Evolutionary conservation across 2,329 filamentous ascomycete genomes (phyloP), one percentile per base, ranked within the genome.

Genomic region (Ophiocordyceps camponoti-saundersi): DNA sequence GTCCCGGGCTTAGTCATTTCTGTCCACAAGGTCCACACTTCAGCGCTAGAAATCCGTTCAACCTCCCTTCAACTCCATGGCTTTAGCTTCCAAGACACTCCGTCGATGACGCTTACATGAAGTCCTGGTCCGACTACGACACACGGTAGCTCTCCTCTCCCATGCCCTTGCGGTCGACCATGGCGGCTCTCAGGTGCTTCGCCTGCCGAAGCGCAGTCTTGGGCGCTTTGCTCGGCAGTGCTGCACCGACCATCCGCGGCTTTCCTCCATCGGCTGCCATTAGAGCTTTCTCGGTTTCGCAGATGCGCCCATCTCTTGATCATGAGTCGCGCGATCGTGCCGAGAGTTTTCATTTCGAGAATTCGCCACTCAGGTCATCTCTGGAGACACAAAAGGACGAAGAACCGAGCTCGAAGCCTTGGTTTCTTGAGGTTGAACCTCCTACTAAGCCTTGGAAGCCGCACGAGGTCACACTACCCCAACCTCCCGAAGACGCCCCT

Each of bases 341-440:
- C 7, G 16, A 40, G 10, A 34, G 16, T 15, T 13, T 34, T 10
- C 32, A 1, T 5, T 12, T 16, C 3, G 32, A 16, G 10, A 34
- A 34, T 16, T 34, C 8, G 3, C 13, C 16, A 13, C 12, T 3
- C 3, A 34, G 16, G 13, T 3, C 32, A 10, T 13, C 32, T n/a
- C 32, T 2, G 2, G 3, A 4, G 32, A n/a, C 32, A 15, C 32
- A 34, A 12, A 7, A 34, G 32, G 16, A 34, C 10, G 16, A 16
- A 16, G 3, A 34, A 34, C 12, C 32, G 32, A 34, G 32, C 32
- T 34, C 32, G 13, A 62, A 79, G 8, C 85, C 85, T 6, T 96
- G 92, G 92, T 96, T 95, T 62, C 77, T 94, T 26, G 80, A 92
- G 58, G 79, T 85, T 53, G 75, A 85, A 41, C 66, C 73, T 1